Evolutionary conservation across 768 basidiomycete genomes (phyloP).

Genomic region (Phlebiopsis gigantea): DNA sequence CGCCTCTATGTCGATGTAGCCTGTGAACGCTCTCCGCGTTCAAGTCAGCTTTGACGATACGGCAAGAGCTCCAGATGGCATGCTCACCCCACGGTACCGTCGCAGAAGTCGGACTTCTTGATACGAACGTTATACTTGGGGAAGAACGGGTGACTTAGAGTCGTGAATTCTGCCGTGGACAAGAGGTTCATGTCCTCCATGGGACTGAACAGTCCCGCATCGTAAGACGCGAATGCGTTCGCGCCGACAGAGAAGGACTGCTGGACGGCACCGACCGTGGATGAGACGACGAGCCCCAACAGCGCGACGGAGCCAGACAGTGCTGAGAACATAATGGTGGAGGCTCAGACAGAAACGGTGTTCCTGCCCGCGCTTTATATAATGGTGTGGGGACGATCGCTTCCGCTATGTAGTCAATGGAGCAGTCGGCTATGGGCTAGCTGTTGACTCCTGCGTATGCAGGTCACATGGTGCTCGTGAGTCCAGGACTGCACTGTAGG

Average conservation of each 20-base stretch:
- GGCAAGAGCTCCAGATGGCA: too few species aligned
- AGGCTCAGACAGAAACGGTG: neutral
- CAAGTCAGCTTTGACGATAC: conserved; percentile 26
- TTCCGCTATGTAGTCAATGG: too few species aligned
- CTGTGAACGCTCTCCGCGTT: conserved; percentile 67
- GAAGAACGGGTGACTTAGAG: conserved; percentile 37
- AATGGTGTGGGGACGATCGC: neutral
- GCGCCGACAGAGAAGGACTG: conserved; percentile 4
- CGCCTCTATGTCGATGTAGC: conserved; percentile 66
- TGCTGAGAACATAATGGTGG: neutral
- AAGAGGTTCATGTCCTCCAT: conserved; percentile 22
- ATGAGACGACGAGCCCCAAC: neutral
- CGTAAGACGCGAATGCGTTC: conserved; percentile 28
- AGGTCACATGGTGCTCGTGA: too few species aligned
- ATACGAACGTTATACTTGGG: conserved; percentile 49
- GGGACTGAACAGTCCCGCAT: conserved; percentile 29
- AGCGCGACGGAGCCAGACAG: neutral
- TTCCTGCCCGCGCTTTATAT: neutral
- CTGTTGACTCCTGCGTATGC: too few species aligned
- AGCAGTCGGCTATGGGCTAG: too few species aligned
- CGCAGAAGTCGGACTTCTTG: conserved; percentile 55
- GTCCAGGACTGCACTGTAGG: too few species aligned
- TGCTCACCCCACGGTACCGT: conserved; percentile 48
- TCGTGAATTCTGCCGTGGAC: conserved; percentile 20
- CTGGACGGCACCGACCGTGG: neutral